These are phyloP conservation scores for Dioszegia hungarica DNA, from an alignment of 768 basidiomycete genomes.

Conservation along the genomic window DNA sequence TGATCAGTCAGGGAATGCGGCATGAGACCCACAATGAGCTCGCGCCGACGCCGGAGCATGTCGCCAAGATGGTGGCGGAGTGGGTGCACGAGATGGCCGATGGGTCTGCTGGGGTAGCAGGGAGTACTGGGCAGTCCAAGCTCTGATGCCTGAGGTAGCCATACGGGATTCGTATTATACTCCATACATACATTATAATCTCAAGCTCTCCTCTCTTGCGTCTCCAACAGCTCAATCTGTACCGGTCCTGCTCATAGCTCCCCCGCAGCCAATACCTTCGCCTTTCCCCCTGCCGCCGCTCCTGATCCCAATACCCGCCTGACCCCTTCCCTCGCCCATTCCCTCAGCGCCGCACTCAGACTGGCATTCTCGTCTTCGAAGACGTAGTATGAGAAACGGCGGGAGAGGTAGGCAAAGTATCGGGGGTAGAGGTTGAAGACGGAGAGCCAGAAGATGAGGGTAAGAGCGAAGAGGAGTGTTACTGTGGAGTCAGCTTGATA, in stretches of 20 bases:
- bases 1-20: conserved; percentile 27
- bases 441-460: conserved; percentile 55
- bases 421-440: conserved; percentile 59
- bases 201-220: not conserved
- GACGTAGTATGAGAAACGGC: conserved; percentile 61
- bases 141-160: not conserved
- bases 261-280: not conserved
- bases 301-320: not conserved
- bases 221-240: not conserved
- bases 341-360: conserved; percentile 9
- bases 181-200: not conserved
- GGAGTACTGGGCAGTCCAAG: not conserved
- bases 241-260: conserved; percentile 1
- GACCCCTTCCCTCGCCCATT: conserved; percentile 14
- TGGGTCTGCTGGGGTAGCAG: not conserved
- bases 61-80: conserved; percentile 23
- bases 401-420: conserved; percentile 56
- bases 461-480: conserved; percentile 23
- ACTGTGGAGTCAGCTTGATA: not conserved
- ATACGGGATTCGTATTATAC: not conserved
- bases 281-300: not conserved
- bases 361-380: conserved; percentile 54
- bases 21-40: conserved; percentile 43
- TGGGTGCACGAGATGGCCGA: conserved; percentile 25
- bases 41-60: conserved; percentile 27